Base-by-base conservation (phyloP, 2,329 filamentous ascomycete species). In the Metarhizium album region DNA sequence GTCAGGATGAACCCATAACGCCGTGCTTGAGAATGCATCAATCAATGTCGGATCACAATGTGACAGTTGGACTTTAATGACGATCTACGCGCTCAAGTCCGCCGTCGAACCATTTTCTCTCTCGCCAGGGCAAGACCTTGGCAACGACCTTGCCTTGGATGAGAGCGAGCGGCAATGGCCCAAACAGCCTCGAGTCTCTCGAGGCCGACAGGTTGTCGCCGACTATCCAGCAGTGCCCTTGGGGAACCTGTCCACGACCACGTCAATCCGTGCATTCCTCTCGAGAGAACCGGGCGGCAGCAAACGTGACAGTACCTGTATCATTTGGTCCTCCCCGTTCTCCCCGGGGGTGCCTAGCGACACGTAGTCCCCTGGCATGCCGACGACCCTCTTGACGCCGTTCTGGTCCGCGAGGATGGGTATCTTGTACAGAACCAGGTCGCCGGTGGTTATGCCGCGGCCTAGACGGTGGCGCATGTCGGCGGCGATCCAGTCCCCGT, bases 201-300 rank as follows among this genome's bases (percentile, higher is more conserved):
- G 90, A 96, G 60, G 80, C 85, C 3, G 81, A 75, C 54, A 95
- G 63, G 66, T 97, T 97, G 67, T 98, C 93, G 2, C 93, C 93
- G 2, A 83, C 80, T 6, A 96, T 73, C 81, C 89, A 97, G 61
- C 90, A 94, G 72, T 98, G 93, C 1, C 93, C 93, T 62, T 86
- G 75, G 0, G 93, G 93, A 16, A 98, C 82, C 87, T 94, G 61
- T 43, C n/a, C 50, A n/a, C 33, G 6, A 6, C 9, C n/a, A 29
- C 9, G 37, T 40, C 37, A 20, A 11, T n/a, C 7, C 37, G 7
- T 35, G 33, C 33, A 35, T 14, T 31, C 29, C 29, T 31, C 29
- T 31, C 33, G 4, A 35, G 11, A 16, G 4, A 35, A 16, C 11
- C 11, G 9, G 14, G 14, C 2, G 11, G 3, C 8, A 35, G 20